Evolutionary conservation across 176 grass and related monocot species (phyloP).

Genomic region (Microstegium vimineum): DNA sequence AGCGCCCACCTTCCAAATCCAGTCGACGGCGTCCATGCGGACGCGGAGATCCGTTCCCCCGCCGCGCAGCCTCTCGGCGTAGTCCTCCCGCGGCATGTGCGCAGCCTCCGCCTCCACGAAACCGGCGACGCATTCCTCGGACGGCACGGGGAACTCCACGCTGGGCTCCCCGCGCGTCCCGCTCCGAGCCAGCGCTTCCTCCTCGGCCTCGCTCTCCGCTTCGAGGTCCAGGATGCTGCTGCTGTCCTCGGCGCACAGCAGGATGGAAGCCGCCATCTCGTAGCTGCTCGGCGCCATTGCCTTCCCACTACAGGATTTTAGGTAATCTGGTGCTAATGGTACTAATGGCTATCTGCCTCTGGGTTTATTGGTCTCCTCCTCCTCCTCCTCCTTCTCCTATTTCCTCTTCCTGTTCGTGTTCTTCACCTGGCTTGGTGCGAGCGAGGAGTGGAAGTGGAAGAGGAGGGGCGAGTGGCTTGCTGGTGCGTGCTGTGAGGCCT

Average conservation of each 20-base stretch:
- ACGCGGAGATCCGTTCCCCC: slow-evolving; percentile 56
- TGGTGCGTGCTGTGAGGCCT: background rate
- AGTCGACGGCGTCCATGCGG: slow-evolving; percentile 66
- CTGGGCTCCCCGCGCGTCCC: slow-evolving; percentile 18
- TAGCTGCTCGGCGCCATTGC: slow-evolving; percentile 63
- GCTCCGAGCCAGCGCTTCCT: slow-evolving; percentile 14
- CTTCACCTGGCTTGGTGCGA: background rate
- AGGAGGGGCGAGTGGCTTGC: background rate
- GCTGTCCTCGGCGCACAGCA: slow-evolving; percentile 95
- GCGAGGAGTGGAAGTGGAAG: slow-evolving; percentile 16
- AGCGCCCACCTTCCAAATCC: slow-evolving; percentile 86
- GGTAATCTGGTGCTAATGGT: background rate
- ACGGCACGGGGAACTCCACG: slow-evolving; percentile 51
- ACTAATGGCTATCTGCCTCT: background rate
- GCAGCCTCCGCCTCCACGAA: slow-evolving; percentile 58
- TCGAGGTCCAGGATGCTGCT: slow-evolving; percentile 62
- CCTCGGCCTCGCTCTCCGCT: slow-evolving; percentile 26
- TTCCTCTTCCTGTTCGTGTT: background rate
- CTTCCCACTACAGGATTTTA: background rate
- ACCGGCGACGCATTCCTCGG: slow-evolving; percentile 61
- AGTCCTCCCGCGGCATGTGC: slow-evolving; percentile 74
- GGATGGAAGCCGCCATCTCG: slow-evolving; percentile 72
- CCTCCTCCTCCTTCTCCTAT: background rate
- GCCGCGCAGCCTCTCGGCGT: slow-evolving; percentile 53
- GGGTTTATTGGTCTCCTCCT: slow-evolving; percentile 9